These are phyloP conservation scores for Ammopiptanthus mongolicus DNA, from an alignment of 306 rosid genomes.

Conservation along the genomic window DNA sequence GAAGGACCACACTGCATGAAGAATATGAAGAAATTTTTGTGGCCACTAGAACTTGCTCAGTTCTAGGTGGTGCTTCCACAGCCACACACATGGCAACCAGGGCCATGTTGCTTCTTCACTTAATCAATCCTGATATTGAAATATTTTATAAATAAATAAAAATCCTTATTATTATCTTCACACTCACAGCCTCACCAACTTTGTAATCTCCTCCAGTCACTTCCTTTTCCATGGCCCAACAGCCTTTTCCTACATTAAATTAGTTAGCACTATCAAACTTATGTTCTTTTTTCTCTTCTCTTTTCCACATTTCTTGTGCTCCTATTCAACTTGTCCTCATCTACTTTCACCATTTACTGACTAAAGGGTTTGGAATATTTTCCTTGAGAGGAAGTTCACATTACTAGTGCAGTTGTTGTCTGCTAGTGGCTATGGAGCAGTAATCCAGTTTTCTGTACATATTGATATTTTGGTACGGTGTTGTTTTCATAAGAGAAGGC, in stretches of 20 bases:
- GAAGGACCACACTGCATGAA: background rate
- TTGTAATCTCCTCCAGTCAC: constrained; percentile 32
- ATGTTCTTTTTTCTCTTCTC: background rate
- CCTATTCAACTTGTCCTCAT: background rate
- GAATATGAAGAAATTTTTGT: constrained; percentile 25
- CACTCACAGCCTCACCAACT: constrained; percentile 1
- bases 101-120: background rate
- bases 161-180: constrained; percentile 43
- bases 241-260: background rate
- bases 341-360: background rate
- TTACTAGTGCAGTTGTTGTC: background rate
- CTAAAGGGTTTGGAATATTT: background rate
- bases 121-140: constrained; percentile 8
- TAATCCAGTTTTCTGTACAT: background rate
- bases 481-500: background rate
- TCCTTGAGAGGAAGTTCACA: background rate
- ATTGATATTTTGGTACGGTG: constrained; percentile 2
- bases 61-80: constrained; percentile 7
- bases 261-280: background rate
- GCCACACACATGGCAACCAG: constrained; percentile 34
- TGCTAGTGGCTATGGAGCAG: background rate
- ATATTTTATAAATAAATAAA: background rate
- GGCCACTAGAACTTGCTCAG: background rate
- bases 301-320: background rate
- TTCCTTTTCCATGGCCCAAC: constrained; percentile 7